Conservation (phyloP, 768 basidiomycete species). For the Leccinum obscurum region DNA sequence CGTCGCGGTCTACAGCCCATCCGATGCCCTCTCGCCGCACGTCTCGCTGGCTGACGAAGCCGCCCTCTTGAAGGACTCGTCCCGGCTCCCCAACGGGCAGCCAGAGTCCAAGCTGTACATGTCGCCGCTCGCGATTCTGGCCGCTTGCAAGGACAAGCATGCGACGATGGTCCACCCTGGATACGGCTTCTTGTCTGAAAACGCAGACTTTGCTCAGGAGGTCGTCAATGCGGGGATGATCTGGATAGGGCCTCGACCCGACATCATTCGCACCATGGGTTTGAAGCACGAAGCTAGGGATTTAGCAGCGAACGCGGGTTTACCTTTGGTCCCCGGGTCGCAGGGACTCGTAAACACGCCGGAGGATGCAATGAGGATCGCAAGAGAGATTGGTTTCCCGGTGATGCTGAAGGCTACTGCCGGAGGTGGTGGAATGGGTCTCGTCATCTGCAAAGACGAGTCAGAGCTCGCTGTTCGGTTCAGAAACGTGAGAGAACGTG, state of each 20-base stretch:
- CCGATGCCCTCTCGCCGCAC: slow-evolving; percentile 59
- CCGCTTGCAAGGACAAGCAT: slow-evolving; percentile 40
- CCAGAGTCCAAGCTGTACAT: slow-evolving; percentile 50
- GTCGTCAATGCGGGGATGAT: slow-evolving; percentile 50
- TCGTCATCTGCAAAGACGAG: slow-evolving; percentile 51
- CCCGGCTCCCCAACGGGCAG: not conserved
- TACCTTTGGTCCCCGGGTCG: slow-evolving; percentile 60
- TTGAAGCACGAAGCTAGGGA: slow-evolving; percentile 58
- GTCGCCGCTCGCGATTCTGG: slow-evolving; percentile 37
- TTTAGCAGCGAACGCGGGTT: slow-evolving; percentile 45
- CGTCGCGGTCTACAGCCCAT: slow-evolving; percentile 57
- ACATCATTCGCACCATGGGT: slow-evolving; percentile 55
- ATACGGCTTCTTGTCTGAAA: slow-evolving; percentile 68
- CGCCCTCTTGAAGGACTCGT: slow-evolving; percentile 33
- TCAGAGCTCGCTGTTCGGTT: slow-evolving; percentile 40
- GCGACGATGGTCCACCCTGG: slow-evolving; percentile 62
- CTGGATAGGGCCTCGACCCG: slow-evolving; percentile 57
- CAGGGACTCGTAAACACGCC: slow-evolving; percentile 43
- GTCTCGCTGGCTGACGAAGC: slow-evolving; percentile 56
- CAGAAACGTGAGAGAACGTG: slow-evolving; percentile 38
- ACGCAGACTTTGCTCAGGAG: slow-evolving; percentile 51
- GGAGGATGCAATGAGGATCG: slow-evolving; percentile 43
- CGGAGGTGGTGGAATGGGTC: slow-evolving; percentile 70
- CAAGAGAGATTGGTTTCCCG: slow-evolving; percentile 51
- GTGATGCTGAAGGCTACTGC: slow-evolving; percentile 68